Base-by-base conservation (phyloP, 1,139 yeast genomes). In the Geotrichum restrictum region DNA sequence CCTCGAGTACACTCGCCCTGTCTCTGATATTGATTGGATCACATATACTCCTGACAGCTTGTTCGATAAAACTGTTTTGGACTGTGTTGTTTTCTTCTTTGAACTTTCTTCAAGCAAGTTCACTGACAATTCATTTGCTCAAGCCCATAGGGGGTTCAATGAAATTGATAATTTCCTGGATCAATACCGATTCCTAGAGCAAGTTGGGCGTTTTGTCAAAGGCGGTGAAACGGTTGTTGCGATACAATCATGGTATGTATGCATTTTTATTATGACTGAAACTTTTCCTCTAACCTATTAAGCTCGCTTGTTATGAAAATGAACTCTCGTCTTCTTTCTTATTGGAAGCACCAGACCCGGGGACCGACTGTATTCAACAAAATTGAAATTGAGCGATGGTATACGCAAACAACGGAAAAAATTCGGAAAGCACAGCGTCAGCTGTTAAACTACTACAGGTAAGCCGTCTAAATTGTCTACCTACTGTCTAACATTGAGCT, bases 151-250 rank as follows among this genome's bases (percentile, higher is more conserved):
- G 61, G 86, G 96, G 0, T 88, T 88, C 67, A 88, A 88, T 64
- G 97, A 89, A 64, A 94, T 96, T 0, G 98, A 93, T 63, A 91
- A 86, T 62, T 72, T 93, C 51, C 76, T 72, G 54, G 87, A 86
- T 62, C 83, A 80, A 58, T 91, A 95, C 87, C 75, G 76, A 45
- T 83, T 84, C 60, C 73, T 93, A 59, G 85, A 81, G 61, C 82
- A 83, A 61, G 76, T 88, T 29, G 96, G 97, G 8, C 69, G 69
- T 53, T 78, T 78, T 57, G 81, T 91, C 34, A 88, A 85, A 52
- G 91, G 93, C n/a, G 94, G 95, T 18, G 88, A 95, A 49, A 80
- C 82, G 8, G 83, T 85, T 16, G 83, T 91, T 48, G 95, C 97
- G 0, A 83, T 81, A 57, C 91, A 85, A 61, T 50, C 52, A 13